phyloP scores from a whole-genome alignment of 441 rosid genomes.

The Adansonia gregorii region DNA sequence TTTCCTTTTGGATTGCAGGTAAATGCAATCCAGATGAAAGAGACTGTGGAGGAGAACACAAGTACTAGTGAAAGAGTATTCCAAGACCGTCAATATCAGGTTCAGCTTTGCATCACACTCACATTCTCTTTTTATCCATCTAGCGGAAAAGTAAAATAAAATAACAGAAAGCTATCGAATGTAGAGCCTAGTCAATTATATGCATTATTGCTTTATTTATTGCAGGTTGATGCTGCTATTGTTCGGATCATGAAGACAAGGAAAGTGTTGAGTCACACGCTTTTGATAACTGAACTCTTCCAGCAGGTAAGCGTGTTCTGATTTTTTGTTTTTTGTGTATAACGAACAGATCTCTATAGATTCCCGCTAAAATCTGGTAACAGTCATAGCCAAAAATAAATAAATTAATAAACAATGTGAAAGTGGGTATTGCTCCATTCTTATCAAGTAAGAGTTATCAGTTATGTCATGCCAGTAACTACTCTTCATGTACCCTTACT shows the following conservation, averaged over 20 bases:
- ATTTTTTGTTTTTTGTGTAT: background rate
- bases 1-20: constrained; percentile 52
- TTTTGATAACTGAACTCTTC: constrained; percentile 96
- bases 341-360: background rate
- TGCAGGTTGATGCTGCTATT: constrained; percentile 98
- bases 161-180: background rate
- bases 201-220: constrained; percentile 13
- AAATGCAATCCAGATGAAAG: constrained; percentile 99
- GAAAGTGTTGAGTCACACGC: constrained; percentile 96
- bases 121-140: background rate
- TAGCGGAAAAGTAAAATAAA: background rate
- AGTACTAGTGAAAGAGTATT: constrained; percentile 98
- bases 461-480: background rate
- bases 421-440: background rate
- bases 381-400: background rate
- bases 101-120: constrained; percentile 31
- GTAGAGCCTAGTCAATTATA: constrained; percentile 16
- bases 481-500: background rate
- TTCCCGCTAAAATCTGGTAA: background rate
- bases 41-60: constrained; percentile 98
- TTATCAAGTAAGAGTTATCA: background rate
- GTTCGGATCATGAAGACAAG: constrained; percentile 99
- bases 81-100: constrained; percentile 99
- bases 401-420: background rate
- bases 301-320: constrained; percentile 70